These are phyloP conservation scores for Acanthamoeba quina DNA, from an alignment of 208 protist species.

Conservation along the genomic window DNA sequence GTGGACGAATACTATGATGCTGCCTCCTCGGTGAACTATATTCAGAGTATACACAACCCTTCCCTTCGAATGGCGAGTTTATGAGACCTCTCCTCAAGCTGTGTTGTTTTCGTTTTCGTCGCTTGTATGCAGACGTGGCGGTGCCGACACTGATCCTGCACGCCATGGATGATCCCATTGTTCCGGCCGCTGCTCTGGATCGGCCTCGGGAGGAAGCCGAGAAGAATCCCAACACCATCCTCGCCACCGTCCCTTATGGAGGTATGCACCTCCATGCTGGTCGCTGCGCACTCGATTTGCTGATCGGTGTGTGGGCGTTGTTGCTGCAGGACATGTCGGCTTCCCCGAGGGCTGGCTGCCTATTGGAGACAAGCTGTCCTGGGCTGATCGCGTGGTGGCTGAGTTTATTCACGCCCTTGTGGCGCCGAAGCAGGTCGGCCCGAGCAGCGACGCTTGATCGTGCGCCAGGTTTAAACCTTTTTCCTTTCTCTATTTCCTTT, in stretches of 20 bases:
- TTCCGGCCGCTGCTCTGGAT: background rate
- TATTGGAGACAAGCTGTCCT: background rate
- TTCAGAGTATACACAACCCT: slow-evolving; percentile 8
- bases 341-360: slow-evolving; percentile 47
- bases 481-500: background rate
- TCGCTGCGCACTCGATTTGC: background rate
- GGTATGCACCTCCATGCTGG: background rate
- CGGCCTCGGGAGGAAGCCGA: background rate
- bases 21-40: slow-evolving; percentile 54
- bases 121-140: background rate
- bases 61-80: too few species aligned
- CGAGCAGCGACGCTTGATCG: background rate
- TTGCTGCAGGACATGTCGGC: slow-evolving; percentile 22
- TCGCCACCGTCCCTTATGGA: slow-evolving; percentile 21
- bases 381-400: slow-evolving; percentile 40
- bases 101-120: too few species aligned
- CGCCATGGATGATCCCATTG: slow-evolving; percentile 58
- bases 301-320: background rate
- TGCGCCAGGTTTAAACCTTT: background rate
- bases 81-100: too few species aligned
- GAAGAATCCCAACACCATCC: slow-evolving; percentile 26
- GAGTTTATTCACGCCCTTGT: slow-evolving; percentile 39
- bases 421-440: background rate
- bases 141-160: slow-evolving; percentile 38
- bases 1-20: slow-evolving; percentile 54